phyloP scores from a whole-genome alignment of 2,329 filamentous ascomycete genomes.

The Fusarium pseudoanthophilum region DNA sequence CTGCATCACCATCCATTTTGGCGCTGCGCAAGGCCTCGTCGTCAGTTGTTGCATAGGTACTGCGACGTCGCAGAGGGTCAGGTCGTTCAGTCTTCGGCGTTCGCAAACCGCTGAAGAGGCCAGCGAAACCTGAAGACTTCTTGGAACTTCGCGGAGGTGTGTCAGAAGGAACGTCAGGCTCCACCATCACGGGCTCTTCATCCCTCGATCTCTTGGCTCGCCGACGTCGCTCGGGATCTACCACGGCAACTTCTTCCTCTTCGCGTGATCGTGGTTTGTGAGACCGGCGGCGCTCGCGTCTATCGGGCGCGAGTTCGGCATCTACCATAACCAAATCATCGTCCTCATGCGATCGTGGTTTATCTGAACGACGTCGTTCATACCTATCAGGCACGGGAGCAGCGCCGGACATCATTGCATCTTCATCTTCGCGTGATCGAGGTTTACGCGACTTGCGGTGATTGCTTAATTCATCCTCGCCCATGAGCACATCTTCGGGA shows the following conservation, averaged over 20 bases:
- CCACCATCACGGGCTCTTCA: conserved; percentile 55
- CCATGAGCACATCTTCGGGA: conserved; percentile 74
- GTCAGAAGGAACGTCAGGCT: conserved; percentile 48
- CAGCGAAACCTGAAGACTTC: conserved; percentile 63
- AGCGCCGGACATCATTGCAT: conserved; percentile 60
- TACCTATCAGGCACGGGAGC: conserved; percentile 49
- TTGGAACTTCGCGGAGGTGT: conserved; percentile 54
- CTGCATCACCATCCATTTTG: conserved; percentile 60
- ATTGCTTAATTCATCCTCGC: conserved; percentile 60
- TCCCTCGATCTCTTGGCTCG: conserved; percentile 50
- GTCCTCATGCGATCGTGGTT: conserved; percentile 43
- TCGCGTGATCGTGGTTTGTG: conserved; percentile 54
- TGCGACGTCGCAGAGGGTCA: conserved; percentile 57
- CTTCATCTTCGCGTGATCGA: conserved; percentile 49
- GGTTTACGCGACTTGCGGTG: conserved; percentile 57
- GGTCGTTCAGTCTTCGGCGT: conserved; percentile 56
- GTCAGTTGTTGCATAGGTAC: conserved; percentile 61
- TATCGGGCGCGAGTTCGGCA: conserved; percentile 49
- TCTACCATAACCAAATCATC: conserved; percentile 63
- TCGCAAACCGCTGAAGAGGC: conserved; percentile 71
- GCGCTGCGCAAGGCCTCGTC: conserved; percentile 60
- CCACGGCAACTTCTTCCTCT: conserved; percentile 61
- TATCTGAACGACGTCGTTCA: conserved; percentile 57
- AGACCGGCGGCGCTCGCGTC: conserved; percentile 52
- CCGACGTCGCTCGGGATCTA: conserved; percentile 51